Evolutionary conservation across 192 early-diverging fungal species (phyloP).

Genomic region (Linnemannia elongata): DNA sequence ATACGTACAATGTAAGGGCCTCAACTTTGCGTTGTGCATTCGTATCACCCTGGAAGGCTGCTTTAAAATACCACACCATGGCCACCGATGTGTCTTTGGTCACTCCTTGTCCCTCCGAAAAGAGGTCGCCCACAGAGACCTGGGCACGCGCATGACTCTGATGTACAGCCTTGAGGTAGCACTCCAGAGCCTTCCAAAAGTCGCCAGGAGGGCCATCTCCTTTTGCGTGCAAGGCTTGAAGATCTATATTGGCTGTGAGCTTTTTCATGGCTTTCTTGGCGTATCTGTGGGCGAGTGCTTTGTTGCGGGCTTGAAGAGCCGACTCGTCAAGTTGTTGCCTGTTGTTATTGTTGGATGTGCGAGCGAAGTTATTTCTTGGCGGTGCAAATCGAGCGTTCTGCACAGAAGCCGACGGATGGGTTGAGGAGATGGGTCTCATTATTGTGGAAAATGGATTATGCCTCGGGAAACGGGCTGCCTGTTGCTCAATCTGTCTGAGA

Average conservation of each 20-base stretch:
- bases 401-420: background rate
- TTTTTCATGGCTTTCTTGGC: background rate
- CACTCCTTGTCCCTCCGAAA: background rate
- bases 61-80: background rate
- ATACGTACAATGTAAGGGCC: too few relatives aligned
- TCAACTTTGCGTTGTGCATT: too few relatives aligned
- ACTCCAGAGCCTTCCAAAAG: too few relatives aligned
- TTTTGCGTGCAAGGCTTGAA: background rate
- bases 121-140: too few relatives aligned
- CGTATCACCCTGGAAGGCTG: too few relatives aligned
- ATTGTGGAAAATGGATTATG: background rate
- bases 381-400: background rate
- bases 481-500: background rate
- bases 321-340: background rate
- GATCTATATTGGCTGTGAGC: background rate
- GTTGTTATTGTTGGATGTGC: background rate
- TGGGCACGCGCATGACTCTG: too few relatives aligned
- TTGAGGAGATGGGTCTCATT: background rate
- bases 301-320: background rate
- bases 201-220: background rate
- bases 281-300: background rate
- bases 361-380: background rate
- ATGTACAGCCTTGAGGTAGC: too few relatives aligned
- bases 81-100: background rate
- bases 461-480: background rate